These are phyloP conservation scores for Petasospora rhodanensis DNA, from an alignment of 1,139 yeast genomes.

Conservation along the genomic window DNA sequence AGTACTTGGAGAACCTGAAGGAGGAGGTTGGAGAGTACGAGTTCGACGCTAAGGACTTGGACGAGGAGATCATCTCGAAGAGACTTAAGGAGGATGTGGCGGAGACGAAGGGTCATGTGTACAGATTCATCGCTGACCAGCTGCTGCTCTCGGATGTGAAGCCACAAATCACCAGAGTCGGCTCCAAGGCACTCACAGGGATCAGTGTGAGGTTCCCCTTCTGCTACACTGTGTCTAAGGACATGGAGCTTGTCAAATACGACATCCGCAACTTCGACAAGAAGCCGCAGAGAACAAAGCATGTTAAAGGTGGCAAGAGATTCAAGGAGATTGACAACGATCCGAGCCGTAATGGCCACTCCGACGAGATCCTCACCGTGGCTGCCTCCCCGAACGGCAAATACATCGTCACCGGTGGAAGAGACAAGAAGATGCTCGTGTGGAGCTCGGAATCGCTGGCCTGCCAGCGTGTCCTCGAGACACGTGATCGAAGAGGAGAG, in stretches of 20 bases:
- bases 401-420: slow-evolving; percentile 86
- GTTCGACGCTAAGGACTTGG: slow-evolving; percentile 90
- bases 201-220: slow-evolving; percentile 31
- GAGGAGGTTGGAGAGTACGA: slow-evolving; percentile 47
- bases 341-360: slow-evolving; percentile 57
- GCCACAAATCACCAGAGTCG: slow-evolving; percentile 47
- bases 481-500: slow-evolving; percentile 63
- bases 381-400: slow-evolving; percentile 88
- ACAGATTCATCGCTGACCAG: slow-evolving; percentile 57
- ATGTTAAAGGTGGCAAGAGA: slow-evolving; percentile 57
- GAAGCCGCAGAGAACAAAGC: slow-evolving; percentile 61
- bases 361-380: slow-evolving; percentile 68
- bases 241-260: slow-evolving; percentile 78
- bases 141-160: slow-evolving; percentile 43
- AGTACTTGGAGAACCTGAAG: slow-evolving; percentile 77
- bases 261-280: slow-evolving; percentile 43
- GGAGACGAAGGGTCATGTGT: slow-evolving; percentile 78
- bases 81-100: slow-evolving; percentile 87
- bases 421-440: slow-evolving; percentile 71
- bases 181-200: slow-evolving; percentile 52
- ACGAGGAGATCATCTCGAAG: slow-evolving; percentile 75
- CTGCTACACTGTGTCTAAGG: slow-evolving; percentile 82
- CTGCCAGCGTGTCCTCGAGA: slow-evolving; percentile 71
- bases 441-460: slow-evolving; percentile 82
- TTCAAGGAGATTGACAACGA: slow-evolving; percentile 48